These are phyloP conservation scores for Nannizziopsis barbatae DNA, from an alignment of 2,329 filamentous ascomycete genomes.

Conservation along the genomic window DNA sequence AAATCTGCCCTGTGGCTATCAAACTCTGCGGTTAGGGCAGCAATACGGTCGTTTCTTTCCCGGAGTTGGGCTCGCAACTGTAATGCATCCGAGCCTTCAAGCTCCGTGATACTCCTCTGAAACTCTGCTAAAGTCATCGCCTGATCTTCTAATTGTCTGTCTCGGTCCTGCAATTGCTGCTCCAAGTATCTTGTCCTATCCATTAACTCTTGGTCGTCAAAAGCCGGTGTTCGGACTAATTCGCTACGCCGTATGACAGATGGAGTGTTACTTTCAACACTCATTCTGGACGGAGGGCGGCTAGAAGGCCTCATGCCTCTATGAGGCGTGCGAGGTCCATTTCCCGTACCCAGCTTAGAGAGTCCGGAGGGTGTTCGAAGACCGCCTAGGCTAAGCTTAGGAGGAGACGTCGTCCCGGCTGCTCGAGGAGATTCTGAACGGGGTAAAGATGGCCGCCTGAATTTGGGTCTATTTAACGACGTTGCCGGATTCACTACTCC, in stretches of 20 bases:
- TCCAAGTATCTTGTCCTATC: constrained; percentile 65
- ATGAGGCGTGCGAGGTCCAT: constrained; percentile 30
- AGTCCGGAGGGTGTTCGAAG: constrained; percentile 46
- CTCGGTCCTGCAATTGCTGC: constrained; percentile 66
- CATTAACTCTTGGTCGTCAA: constrained; percentile 37
- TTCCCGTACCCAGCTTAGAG: constrained; percentile 20
- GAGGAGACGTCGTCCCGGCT: constrained; percentile 37
- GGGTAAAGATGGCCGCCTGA: constrained; percentile 62
- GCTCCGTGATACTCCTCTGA: constrained; percentile 74
- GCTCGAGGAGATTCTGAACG: constrained; percentile 74
- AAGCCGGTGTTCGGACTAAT: constrained; percentile 16
- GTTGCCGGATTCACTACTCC: constrained; percentile 54
- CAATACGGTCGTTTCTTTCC: constrained; percentile 96
- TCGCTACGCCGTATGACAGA: constrained; percentile 25
- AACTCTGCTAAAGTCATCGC: constrained; percentile 73
- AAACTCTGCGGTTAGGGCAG: constrained; percentile 84
- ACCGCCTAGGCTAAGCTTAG: constrained; percentile 44
- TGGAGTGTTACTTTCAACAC: constrained; percentile 29
- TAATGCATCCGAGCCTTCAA: constrained; percentile 64
- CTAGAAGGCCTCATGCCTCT: constrained; percentile 28
- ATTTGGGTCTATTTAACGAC: constrained; percentile 56
- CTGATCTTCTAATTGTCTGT: constrained; percentile 81
- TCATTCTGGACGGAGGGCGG: constrained; percentile 31
- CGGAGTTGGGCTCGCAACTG: constrained; percentile 72
- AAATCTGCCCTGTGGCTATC: constrained; percentile 93